Evolutionary conservation across 2,329 filamentous ascomycete genomes (phyloP).

Genomic region (Orbilia blumenaviensis): DNA sequence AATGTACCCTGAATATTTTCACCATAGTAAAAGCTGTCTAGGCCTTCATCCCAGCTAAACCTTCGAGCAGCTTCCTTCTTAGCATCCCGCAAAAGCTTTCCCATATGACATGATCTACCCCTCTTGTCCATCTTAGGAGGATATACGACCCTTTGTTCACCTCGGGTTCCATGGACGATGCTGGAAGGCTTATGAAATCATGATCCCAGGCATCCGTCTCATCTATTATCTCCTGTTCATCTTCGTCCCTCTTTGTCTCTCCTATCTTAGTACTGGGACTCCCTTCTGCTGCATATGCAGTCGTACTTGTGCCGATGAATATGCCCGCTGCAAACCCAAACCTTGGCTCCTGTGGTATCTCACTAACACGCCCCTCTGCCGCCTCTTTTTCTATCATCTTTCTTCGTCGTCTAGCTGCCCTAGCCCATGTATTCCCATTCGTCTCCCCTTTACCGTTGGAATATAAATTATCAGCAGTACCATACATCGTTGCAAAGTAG

Average conservation of each 20-base stretch:
- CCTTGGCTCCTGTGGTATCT: constrained; percentile 69
- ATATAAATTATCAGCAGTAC: constrained; percentile 30
- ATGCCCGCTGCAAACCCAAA: constrained; percentile 65
- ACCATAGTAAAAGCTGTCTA: background rate
- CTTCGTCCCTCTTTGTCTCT: constrained; percentile 56
- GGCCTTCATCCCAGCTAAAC: constrained; percentile 9
- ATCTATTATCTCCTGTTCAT: constrained; percentile 60
- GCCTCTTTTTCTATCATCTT: constrained; percentile 56
- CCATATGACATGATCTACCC: constrained; percentile 76
- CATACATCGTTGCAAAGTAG: constrained; percentile 44
- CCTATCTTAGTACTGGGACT: constrained; percentile 50
- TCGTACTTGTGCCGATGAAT: constrained; percentile 60
- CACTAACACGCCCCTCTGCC: constrained; percentile 64
- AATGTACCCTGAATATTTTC: too few relatives aligned
- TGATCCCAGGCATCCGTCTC: constrained; percentile 68
- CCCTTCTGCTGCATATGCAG: constrained; percentile 55
- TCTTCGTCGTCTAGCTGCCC: constrained; percentile 62
- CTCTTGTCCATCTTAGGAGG: constrained; percentile 76
- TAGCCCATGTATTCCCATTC: constrained; percentile 61
- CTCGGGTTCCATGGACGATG: constrained; percentile 59
- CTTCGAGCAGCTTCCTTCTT: constrained; percentile 65
- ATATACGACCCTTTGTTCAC: constrained; percentile 64
- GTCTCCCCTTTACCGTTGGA: constrained; percentile 40
- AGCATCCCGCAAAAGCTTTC: constrained; percentile 88
- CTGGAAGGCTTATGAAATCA: constrained; percentile 61